Evolutionary conservation across 768 basidiomycete species (phyloP), one percentile per base, ranked within the genome.

Genomic region (Bullera alba): DNA sequence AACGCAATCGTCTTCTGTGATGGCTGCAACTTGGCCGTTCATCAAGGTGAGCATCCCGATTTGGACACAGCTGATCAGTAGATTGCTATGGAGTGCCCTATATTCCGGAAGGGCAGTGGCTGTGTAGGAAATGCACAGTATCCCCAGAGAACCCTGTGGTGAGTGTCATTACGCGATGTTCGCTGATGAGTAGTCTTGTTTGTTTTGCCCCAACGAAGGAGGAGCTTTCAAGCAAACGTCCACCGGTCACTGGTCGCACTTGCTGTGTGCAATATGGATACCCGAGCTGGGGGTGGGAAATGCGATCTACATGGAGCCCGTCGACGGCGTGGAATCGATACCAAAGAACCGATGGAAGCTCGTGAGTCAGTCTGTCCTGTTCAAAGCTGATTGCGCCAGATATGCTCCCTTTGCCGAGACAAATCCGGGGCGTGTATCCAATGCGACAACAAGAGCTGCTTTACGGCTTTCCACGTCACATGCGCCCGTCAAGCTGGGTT

Each of bases 1-100:
- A 99, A 97, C 70, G 95, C 91, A 5, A 99, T 97, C 61, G 92
- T 99, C 4, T 99, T 99, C 66, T 99, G 95, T 70, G 95, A 99
- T 69, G 95, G 93, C 0, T 99, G 95, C 71, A 97, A 97, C 72
- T 76, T 99, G 23, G 95, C 95, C 8, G 95, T 99, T n/a, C 95
- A 99, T 76, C 95, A 99, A 80, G 92, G 92, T 87, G 53, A 16
- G 15, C 19, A 23, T 1, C 8, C 1, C 8, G 35, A 56, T 27
- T 51, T 57, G 37, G 46, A n/a, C n/a, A 21, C 7, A 23, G 16
- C n/a, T n/a, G n/a, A n/a, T n/a, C n/a, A 0, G 14, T 52, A 95
- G 95, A 99, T 69, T 99, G 95, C 66, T 99, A 99, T 65, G 95
- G 95, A 17, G 90, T 99, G 1, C 95, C 95, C 10, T 99, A 99